Conservation (phyloP, 352 stramenopile genomes). For the Globisporangium iwayamae region DNA sequence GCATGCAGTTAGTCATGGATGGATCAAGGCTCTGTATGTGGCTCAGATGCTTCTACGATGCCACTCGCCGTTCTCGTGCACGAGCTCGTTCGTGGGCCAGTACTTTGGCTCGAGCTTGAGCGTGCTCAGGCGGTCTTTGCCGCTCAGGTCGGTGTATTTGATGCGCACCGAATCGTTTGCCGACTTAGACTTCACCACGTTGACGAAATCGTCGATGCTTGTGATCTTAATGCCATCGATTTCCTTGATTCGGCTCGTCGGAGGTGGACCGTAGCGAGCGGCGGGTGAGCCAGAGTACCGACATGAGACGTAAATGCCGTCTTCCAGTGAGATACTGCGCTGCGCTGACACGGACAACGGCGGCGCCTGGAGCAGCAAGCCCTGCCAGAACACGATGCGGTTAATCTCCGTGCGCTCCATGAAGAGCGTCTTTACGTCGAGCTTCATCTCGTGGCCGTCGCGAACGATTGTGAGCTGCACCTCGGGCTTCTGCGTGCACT, state of each 20-base stretch:
- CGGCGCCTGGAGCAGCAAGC: conserved; percentile 84
- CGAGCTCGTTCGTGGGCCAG: conserved; percentile 87
- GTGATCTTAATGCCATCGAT: conserved; percentile 86
- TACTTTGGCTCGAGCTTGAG: conserved; percentile 89
- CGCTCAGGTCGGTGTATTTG: conserved; percentile 87
- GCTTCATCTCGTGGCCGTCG: conserved; percentile 61
- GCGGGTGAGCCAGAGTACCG: conserved; percentile 86
- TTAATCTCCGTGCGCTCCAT: conserved; percentile 87
- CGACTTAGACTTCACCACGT: conserved; percentile 62
- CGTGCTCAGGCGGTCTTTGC: conserved; percentile 83
- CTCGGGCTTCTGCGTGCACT: conserved; percentile 68
- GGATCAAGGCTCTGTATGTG: background rate
- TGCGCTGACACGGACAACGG: conserved; percentile 85
- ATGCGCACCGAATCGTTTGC: conserved; percentile 79
- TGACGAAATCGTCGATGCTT: conserved; percentile 88
- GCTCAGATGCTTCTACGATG: conserved; percentile 47
- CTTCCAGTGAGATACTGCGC: conserved; percentile 74
- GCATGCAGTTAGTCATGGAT: background rate
- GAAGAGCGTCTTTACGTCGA: conserved; percentile 75
- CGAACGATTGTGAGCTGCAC: conserved; percentile 86
- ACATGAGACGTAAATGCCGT: conserved; percentile 86
- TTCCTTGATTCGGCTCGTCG: conserved; percentile 88
- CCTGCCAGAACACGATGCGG: conserved; percentile 90
- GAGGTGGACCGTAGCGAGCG: conserved; percentile 84
- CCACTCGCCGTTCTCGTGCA: conserved; percentile 77